Base-by-base conservation (phyloP, 768 basidiomycete species). In the Kwoniella dendrophila region DNA sequence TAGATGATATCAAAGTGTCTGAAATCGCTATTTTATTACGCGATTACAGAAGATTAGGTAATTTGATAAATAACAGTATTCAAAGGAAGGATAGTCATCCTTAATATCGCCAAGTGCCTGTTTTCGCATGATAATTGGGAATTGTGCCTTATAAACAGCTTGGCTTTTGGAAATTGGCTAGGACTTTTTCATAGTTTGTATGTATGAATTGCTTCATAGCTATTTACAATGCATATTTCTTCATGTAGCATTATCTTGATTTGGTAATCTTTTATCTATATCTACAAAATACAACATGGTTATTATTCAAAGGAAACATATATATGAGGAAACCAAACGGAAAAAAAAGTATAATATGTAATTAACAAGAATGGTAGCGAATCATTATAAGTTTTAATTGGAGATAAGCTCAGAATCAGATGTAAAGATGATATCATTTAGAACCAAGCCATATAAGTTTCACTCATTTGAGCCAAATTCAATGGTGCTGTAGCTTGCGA, bases 401-500 rank as follows among this genome's bases (percentile, higher is more conserved):
- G n/a, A 20, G 18, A 20, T 6, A 43, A 36, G 16, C 34, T 36
- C 16, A 8, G 16, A 36, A 36, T 36, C 7, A 16, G 16, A 36
- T 36, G 34, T 43, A 20, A 43, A 43, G 20, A 20, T 20, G 41
- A n/a, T 14, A 7, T 43, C 30, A 33, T 43, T 52, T 66, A 77
- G 71, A 63, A 91, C 90, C 92, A 95, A 4, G 92, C 89, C 67
- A 88, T 84, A 72, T 88, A 93, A 27, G 86, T 82, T 75, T 95
- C 92, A 30, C 86, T 85, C 88, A 92, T 90, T 76, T 88, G 89
- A 61, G 88, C 86, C 7, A 98, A 83, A 63, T 89, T 87, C 27
- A 88, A 80, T 1, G 92, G 91, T 73, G 93, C 90, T 3, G 92
- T 91, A 16, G 95, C 92, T 36, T 84, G 85, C 0, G 89, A 88